Conservation (phyloP, 441 rosid species). For the Macaranga tanarius region DNA sequence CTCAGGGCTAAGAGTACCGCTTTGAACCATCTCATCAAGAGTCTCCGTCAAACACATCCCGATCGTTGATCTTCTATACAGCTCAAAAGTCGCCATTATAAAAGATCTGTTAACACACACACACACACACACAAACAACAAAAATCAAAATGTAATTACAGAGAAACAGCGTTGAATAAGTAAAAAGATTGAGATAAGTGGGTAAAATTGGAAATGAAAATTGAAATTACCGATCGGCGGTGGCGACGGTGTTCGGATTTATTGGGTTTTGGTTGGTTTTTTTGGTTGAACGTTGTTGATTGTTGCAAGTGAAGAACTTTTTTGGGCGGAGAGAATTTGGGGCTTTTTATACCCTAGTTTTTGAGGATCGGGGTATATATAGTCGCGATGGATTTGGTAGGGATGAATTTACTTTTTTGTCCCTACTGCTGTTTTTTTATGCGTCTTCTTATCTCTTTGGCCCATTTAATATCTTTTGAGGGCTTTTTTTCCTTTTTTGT, state of each 20-base stretch:
- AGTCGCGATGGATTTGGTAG: slow-evolving; percentile 35
- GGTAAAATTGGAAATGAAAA: background rate
- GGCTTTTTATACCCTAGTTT: slow-evolving; percentile 87
- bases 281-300: slow-evolving; percentile 31
- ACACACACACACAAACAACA: background rate
- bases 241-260: slow-evolving; percentile 31
- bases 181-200: background rate
- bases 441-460: background rate
- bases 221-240: slow-evolving; percentile 27
- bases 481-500: no score
- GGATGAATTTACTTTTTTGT: slow-evolving; percentile 24
- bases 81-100: slow-evolving; percentile 92
- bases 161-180: background rate
- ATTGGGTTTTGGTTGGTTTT: slow-evolving; percentile 1
- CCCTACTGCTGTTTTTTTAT: slow-evolving; percentile 11
- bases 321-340: slow-evolving; percentile 59
- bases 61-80: slow-evolving; percentile 90
- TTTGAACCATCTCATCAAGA: slow-evolving; percentile 93
- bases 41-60: slow-evolving; percentile 98
- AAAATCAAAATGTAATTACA: background rate
- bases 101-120: slow-evolving; percentile 39
- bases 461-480: no score
- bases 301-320: slow-evolving; percentile 20
- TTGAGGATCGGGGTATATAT: slow-evolving; percentile 70
- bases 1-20: slow-evolving; percentile 87